Evolutionary conservation across 345 rosid genomes (phyloP), one percentile per base, ranked within the genome.

Genomic region (Hibiscus mutabilis): DNA sequence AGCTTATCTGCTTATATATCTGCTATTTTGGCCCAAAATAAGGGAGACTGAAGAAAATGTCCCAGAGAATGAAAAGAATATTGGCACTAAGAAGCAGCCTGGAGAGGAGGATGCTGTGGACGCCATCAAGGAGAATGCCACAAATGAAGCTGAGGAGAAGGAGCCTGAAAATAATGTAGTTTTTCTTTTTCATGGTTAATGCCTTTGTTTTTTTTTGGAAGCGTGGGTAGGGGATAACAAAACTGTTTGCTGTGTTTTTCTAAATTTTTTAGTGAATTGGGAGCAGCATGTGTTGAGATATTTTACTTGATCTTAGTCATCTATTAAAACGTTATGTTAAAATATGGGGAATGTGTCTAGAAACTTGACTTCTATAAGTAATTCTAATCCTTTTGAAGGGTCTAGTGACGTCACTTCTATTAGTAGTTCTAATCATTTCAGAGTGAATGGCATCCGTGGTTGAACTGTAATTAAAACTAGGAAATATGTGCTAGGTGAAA

Each of bases 91-190:
- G 82, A 92, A 86, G 82, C 88, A 68, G 58, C 37, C 82, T 56
- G 93, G 73, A 52, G 96, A 83, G 52, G 96, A 87, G 59, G 92
- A 71, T 75, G 84, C 75, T 65, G 79, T 69, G 19, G 97, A 89
- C 85, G 87, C 89, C 65, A 85, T 62, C 82, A 91, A 95, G 84
- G 96, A 92, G 46, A 77, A 52, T 66, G 74, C 88, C 72, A 83
- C 60, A 24, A 80, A 72, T 35, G 91, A 77, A 46, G 79, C 82
- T 19, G 97, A 86, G 75, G 88, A 87, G 22, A 53, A 53, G 77
- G 97, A 87, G 88, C 92, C 91, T 42, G 99, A 92, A 77, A 82
- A 85, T 12, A 92, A 95, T 91, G 99, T 92, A 74, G 15, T 55
- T 52, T 11, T 71, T 49, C n/a, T 75, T 14, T 16, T 47, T 47